Base-by-base conservation (phyloP, 805 yeast genomes). In the Jamesozyma jinghongensis region DNA sequence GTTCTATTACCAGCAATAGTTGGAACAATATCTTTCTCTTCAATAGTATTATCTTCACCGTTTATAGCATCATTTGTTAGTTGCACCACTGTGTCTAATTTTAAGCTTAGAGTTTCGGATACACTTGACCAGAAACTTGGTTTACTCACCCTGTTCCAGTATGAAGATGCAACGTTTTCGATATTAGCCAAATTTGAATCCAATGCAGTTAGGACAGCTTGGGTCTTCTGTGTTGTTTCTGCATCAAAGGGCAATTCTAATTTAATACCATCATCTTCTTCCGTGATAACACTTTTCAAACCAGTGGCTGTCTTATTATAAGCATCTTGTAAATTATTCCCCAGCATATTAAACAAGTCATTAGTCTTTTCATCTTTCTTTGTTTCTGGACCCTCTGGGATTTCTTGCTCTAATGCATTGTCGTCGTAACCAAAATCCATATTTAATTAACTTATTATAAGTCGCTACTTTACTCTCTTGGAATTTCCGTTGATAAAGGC, bases 141-240 rank as follows among this genome's bases (percentile, higher is more conserved):
- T 6, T 41, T 46, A 2, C 59, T 47, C 8, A 57, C 54, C 29
- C 51, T 54, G 12, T 45, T 46, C 65, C 65, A 60, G 37, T 57
- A 60, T 10, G 50, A 47, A n/a, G 80, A 74, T 0, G 94, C 88
- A 26, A 70, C 62, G 38, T 71, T 73, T 57, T 88, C 96, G 6
- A 85, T 78, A 40, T 68, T 68, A 50, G 84, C 95, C 35, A 88
- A 67, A 49, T 78, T 80, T 47, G 74, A 64, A 58, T 87, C 97
- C 45, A 88, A 68, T 6, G 75, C 73, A 46, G 85, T 88, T 37
- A 87, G 66, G 38, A 73, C 75, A 35, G 69, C 70, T 49, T 82
- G 85, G 6, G 87, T 79, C 46, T 57, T 58, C 29, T 57, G 60
- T 1, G 57, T 40, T 3, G 49, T 50, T 20, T 43, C 49, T 16